Evolutionary conservation across 257 asterid genomes (phyloP), one percentile per base, ranked within the genome.

Genomic region (Solanum chilense): DNA sequence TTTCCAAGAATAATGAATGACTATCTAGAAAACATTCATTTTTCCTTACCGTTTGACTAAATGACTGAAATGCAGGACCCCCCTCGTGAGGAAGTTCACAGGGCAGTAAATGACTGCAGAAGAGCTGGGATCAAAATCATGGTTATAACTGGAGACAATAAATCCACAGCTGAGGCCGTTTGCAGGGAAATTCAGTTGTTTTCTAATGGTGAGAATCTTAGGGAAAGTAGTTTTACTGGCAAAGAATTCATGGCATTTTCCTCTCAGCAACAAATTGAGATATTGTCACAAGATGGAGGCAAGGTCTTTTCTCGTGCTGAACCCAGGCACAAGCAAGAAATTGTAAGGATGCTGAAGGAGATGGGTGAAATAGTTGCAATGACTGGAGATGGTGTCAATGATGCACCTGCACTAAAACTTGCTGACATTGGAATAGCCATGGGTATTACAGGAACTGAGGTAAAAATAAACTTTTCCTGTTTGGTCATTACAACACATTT

Each of bases 321-420:
- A 89, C 99, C 99, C 29, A 91, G 90, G 87, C 99, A 96, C 88
- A 96, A 96, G 89, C 99, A 96, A 87, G 98, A 96, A 62, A 95
- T 96, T 37, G 98, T 96, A 85, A 90, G 98, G 92, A 89, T 95
- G 91, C 93, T 96, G 39, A 95, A 95, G 91, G 98, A 93, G 49
- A 91, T 91, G 92, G 98, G 95, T 6, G 98, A 95, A 90, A 86
- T 96, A 56, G 99, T 96, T 89, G 98, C 99, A 16, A 96, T 96
- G 98, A 96, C 98, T 47, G 99, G 99, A 42, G 99, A 96, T 88
- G 99, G 99, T 23, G 98, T 96, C 52, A 96, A 95, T 88, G 99
- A 96, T 92, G 99, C 99, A 68, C 99, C 99, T 60, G 98, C 99
- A 5, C 87, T 96, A 20, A 96, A 95, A 91, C 96, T 94, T 44